Conservation (phyloP, 306 rosid species). For the Spatholobus suberectus region DNA sequence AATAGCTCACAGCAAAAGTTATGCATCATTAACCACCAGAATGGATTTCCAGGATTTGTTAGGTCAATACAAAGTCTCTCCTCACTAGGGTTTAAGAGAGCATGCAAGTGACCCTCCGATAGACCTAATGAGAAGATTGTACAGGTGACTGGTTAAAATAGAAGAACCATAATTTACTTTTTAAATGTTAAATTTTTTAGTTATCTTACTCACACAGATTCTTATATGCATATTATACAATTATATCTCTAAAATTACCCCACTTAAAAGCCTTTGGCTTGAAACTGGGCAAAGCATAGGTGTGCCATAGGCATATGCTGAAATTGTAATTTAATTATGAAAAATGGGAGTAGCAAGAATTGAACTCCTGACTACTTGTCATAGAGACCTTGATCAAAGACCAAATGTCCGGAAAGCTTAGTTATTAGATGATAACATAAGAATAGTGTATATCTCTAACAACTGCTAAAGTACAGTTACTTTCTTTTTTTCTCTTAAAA, state of each 20-base stretch:
- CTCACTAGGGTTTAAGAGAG: not conserved
- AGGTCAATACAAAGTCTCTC: slow-evolving; percentile 18
- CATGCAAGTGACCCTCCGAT: not conserved
- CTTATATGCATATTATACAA: slow-evolving; percentile 2
- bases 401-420: slow-evolving; percentile 22
- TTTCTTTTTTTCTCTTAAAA: not conserved
- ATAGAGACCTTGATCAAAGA: not conserved
- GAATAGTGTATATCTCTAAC: slow-evolving; percentile 20
- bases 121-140: not conserved
- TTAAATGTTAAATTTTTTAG: not conserved
- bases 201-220: slow-evolving; percentile 25
- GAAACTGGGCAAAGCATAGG: slow-evolving; percentile 27
- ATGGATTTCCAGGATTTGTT: slow-evolving; percentile 31
- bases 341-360: slow-evolving; percentile 11
- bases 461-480: not conserved
- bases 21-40: not conserved
- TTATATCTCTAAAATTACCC: slow-evolving; percentile 7
- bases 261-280: not conserved
- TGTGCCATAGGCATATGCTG: not conserved
- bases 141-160: not conserved
- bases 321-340: not conserved
- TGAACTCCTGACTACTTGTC: slow-evolving; percentile 1
- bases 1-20: not conserved
- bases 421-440: not conserved
- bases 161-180: not conserved